Evolutionary conservation across 768 basidiomycete genomes (phyloP).

Genomic region (Guyanaporus albipodus): DNA sequence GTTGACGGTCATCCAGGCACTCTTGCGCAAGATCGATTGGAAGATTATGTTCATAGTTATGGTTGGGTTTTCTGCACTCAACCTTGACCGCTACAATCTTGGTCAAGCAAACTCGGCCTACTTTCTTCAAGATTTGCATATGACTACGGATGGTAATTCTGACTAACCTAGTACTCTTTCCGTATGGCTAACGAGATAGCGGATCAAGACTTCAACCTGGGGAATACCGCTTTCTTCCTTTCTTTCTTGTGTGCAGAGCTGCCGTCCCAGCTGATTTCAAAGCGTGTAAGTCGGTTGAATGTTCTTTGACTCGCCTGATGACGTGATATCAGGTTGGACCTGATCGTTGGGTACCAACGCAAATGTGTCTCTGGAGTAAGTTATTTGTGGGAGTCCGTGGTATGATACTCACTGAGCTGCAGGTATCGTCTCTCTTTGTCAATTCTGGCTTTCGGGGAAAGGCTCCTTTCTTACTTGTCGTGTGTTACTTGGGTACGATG

Average conservation of each 20-base stretch:
- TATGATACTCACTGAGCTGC: neutral
- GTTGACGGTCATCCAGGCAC: slow-evolving; percentile 30
- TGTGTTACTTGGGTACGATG: slow-evolving; percentile 42
- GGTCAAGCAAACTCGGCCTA: slow-evolving; percentile 56
- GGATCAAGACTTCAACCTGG: slow-evolving; percentile 50
- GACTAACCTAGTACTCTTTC: neutral
- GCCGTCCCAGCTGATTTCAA: slow-evolving; percentile 60
- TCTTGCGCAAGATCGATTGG: slow-evolving; percentile 57
- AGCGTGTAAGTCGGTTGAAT: slow-evolving; percentile 38
- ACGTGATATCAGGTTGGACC: slow-evolving; percentile 49
- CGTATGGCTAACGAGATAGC: neutral
- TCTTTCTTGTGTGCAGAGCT: slow-evolving; percentile 54
- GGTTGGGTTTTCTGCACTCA: slow-evolving; percentile 54
- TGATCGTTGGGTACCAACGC: slow-evolving; percentile 60
- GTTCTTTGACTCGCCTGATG: neutral
- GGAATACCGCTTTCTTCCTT: slow-evolving; percentile 51
- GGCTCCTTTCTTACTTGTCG: slow-evolving; percentile 47
- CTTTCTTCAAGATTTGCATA: slow-evolving; percentile 50
- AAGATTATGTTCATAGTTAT: slow-evolving; percentile 56
- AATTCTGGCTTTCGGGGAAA: slow-evolving; percentile 57
- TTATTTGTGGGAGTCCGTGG: neutral
- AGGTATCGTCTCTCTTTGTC: slow-evolving; percentile 44
- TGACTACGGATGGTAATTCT: slow-evolving; percentile 45
- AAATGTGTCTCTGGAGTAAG: slow-evolving; percentile 52
- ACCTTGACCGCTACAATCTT: slow-evolving; percentile 52